Conservation (phyloP, 2,329 filamentous ascomycete genomes). For the Xylariaceae sp. region DNA sequence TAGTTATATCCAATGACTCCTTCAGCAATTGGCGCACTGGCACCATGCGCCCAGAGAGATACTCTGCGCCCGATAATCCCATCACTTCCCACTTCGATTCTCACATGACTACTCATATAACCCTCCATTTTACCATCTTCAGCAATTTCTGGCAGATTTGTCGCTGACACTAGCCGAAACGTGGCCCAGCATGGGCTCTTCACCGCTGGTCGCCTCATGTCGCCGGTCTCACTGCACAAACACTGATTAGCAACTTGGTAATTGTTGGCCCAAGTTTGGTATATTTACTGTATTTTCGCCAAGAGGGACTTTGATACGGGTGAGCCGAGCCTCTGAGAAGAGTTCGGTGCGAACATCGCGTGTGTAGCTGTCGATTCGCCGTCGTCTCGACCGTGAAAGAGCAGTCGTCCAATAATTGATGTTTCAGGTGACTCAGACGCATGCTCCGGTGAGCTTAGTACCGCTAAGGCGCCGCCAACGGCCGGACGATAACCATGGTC, state of each 20-base stretch:
- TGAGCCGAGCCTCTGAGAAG: neutral
- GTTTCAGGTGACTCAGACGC: neutral
- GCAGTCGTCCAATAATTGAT: neutral
- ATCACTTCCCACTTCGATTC: constrained; percentile 40
- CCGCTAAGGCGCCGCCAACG: neutral
- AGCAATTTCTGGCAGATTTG: too few relatives aligned
- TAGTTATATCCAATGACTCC: constrained; percentile 49
- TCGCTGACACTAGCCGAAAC: too few relatives aligned
- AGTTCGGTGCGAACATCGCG: neutral
- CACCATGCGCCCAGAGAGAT: constrained; percentile 33
- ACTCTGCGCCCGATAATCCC: constrained; percentile 49
- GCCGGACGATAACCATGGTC: neutral
- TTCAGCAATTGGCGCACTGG: constrained; percentile 37
- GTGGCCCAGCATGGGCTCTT: constrained; percentile 42
- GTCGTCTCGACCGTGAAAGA: neutral
- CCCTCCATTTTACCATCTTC: constrained; percentile 29
- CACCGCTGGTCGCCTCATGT: constrained; percentile 36
- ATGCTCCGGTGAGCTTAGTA: neutral
- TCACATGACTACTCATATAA: constrained; percentile 36
- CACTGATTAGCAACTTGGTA: constrained; percentile 6
- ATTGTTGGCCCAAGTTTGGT: neutral
- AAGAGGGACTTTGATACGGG: neutral
- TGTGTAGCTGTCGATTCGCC: neutral
- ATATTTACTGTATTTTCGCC: constrained; percentile 29
- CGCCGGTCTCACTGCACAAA: constrained; percentile 36